Evolutionary conservation across 768 basidiomycete species (phyloP).

Genomic region (Kwoniella heveanensis): DNA sequence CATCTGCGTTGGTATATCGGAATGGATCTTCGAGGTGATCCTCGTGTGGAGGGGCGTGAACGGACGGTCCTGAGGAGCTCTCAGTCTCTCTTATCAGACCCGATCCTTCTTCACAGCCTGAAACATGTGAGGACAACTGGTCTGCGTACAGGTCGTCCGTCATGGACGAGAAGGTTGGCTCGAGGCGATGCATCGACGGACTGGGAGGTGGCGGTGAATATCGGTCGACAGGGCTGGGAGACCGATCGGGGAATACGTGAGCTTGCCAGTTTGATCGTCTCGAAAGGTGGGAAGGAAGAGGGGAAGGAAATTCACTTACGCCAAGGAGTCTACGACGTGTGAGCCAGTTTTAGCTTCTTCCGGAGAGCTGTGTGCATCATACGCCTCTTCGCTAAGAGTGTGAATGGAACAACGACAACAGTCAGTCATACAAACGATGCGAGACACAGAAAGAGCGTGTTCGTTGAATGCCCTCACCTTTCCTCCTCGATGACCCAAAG

Average conservation of each 20-base stretch:
- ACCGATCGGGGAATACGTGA: too few relatives aligned
- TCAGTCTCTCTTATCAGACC: background rate
- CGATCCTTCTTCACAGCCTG: too few relatives aligned
- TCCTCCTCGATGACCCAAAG: slow-evolving; percentile 14
- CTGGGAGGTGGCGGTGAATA: slow-evolving; percentile 22
- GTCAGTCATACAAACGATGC: too few relatives aligned
- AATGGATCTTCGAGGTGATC: background rate
- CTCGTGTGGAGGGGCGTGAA: background rate
- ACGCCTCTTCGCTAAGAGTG: background rate
- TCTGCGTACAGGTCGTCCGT: background rate
- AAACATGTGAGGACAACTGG: too few relatives aligned
- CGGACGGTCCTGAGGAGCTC: background rate
- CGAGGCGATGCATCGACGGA: background rate
- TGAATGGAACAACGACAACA: background rate
- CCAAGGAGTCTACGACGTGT: background rate
- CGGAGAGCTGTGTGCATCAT: background rate
- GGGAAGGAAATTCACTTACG: background rate
- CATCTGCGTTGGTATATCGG: background rate
- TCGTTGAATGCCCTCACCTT: background rate
- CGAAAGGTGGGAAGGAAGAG: too few relatives aligned
- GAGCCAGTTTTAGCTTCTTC: background rate
- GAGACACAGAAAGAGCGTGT: too few relatives aligned
- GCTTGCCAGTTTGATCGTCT: too few relatives aligned
- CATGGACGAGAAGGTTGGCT: background rate
- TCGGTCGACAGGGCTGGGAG: slow-evolving; percentile 10